Conservation (phyloP, 2,329 filamentous ascomycete genomes). For the Fusarium sp. region DNA sequence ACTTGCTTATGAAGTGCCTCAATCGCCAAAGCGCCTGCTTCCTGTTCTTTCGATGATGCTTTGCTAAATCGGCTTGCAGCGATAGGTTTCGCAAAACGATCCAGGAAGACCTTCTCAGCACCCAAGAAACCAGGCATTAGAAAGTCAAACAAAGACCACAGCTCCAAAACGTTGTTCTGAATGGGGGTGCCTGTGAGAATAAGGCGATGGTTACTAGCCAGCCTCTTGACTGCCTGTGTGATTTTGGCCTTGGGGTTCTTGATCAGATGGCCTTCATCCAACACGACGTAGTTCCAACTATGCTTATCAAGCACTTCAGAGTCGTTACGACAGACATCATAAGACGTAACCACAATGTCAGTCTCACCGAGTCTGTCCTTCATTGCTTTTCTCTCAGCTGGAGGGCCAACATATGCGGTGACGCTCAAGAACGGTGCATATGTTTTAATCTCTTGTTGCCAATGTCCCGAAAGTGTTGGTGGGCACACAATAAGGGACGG, state of each 20-base stretch:
- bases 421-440: slow-evolving; percentile 95
- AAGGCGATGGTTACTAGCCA: slow-evolving; percentile 92
- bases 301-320: slow-evolving; percentile 85
- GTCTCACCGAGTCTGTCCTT: slow-evolving; percentile 80
- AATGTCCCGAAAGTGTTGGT: slow-evolving; percentile 95
- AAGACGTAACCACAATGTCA: slow-evolving; percentile 96
- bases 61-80: slow-evolving; percentile 96
- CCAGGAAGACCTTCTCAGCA: slow-evolving; percentile 93
- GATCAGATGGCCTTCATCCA: slow-evolving; percentile 98
- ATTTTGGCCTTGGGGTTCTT: slow-evolving; percentile 99
- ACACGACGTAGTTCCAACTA: slow-evolving; percentile 97
- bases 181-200: slow-evolving; percentile 98
- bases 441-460: slow-evolving; percentile 97
- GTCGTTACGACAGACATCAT: slow-evolving; percentile 98
- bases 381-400: slow-evolving; percentile 81
- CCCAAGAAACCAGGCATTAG: slow-evolving; percentile 98
- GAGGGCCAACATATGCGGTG: slow-evolving; percentile 91
- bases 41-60: slow-evolving; percentile 97
- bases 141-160: slow-evolving; percentile 99
- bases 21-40: slow-evolving; percentile 94
- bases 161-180: slow-evolving; percentile 95
- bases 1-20: slow-evolving; percentile 99
- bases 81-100: slow-evolving; percentile 95
- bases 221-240: slow-evolving; percentile 89
- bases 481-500: slow-evolving; percentile 97